Conservation (phyloP, 164 flowering plant genomes). For the Brasenia schreberi region DNA sequence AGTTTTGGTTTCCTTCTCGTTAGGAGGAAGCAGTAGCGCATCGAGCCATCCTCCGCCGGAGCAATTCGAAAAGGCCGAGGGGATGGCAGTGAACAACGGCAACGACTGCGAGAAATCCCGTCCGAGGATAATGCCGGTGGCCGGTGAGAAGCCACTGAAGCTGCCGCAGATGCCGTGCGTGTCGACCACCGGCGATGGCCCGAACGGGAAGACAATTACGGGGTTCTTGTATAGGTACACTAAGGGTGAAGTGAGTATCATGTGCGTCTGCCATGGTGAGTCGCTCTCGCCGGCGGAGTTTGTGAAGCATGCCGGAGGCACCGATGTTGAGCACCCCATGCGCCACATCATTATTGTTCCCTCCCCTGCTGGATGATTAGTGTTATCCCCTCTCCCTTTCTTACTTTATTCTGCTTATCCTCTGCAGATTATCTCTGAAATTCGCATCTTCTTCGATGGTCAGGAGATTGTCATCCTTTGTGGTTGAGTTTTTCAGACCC, state of each 20-base stretch:
- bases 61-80: constrained; percentile 13
- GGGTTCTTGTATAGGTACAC: constrained; percentile 59
- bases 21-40: constrained; percentile 36
- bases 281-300: constrained; percentile 64
- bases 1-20: no score
- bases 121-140: neutral
- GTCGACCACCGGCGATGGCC: constrained; percentile 58
- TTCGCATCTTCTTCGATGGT: no score
- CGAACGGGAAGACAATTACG: constrained; percentile 49
- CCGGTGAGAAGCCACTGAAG: neutral
- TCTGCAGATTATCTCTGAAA: no score
- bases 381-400: no score
- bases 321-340: constrained; percentile 39
- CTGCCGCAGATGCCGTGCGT: constrained; percentile 52
- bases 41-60: constrained; percentile 19
- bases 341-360: constrained; percentile 46
- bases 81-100: no score
- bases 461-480: no score
- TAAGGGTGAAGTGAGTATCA: constrained; percentile 44
- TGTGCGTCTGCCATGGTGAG: constrained; percentile 74
- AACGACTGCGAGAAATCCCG: neutral
- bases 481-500: no score
- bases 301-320: constrained; percentile 63
- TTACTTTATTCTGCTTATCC: no score
- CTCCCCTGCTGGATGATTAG: constrained; percentile 17